phyloP scores from a whole-genome alignment of 371 early-diverging fungal genomes.

The Lichtheimia hyalospora region DNA sequence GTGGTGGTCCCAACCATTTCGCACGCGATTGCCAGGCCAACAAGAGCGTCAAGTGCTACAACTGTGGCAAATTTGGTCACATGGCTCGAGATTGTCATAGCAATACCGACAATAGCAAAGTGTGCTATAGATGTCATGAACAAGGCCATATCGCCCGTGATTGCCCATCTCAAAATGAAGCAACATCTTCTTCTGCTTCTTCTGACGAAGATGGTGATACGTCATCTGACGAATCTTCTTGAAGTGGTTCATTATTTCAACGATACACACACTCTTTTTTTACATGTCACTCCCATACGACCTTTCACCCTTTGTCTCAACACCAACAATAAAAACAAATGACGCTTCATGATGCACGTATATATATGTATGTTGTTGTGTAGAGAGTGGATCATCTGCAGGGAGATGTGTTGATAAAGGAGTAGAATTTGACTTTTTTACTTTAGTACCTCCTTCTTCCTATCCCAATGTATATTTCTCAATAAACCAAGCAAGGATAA shows the following conservation, averaged over 20 bases:
- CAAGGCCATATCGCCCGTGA: constrained; percentile 41
- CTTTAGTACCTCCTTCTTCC: background rate
- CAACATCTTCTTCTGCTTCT: too few relatives aligned
- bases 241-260: background rate
- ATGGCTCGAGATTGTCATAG: constrained; percentile 53
- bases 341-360: too few relatives aligned
- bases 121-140: constrained; percentile 38
- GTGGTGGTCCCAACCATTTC: constrained; percentile 63
- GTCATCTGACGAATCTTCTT: constrained; percentile 4
- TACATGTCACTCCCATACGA: background rate
- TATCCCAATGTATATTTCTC: background rate
- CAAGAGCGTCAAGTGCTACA: constrained; percentile 56
- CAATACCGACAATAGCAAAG: constrained; percentile 23
- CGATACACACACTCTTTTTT: background rate
- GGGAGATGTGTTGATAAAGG: too few relatives aligned
- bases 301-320: too few relatives aligned
- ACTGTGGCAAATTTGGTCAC: constrained; percentile 61
- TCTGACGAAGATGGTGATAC: background rate
- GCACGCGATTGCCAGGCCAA: constrained; percentile 67
- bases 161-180: constrained; percentile 14
- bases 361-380: too few relatives aligned
- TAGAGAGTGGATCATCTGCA: too few relatives aligned
- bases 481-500: background rate
- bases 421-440: background rate
- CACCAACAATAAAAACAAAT: too few relatives aligned